Percentiles rank a stretch among this genome's conserved stretches.
phyloP scores from a whole-genome alignment of 2,329 filamentous ascomycete genomes.

The Ascosphaera acerosa region DNA sequence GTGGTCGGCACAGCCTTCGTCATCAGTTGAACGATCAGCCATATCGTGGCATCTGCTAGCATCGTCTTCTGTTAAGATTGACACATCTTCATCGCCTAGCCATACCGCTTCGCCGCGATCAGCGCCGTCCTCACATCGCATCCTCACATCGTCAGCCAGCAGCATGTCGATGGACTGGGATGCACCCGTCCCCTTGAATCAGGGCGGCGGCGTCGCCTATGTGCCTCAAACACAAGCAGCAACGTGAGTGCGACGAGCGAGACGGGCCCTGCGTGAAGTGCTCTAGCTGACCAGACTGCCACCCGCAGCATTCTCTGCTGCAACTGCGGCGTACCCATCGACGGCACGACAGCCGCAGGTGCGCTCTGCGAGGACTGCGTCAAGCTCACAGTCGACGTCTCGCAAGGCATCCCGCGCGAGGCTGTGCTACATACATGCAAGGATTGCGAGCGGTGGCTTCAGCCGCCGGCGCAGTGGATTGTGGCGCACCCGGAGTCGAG shows the following conservation, averaged over 20 bases:
- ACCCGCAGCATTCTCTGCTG: slow-evolving; percentile 64
- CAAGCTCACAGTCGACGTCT: slow-evolving; percentile 83
- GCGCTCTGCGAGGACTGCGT: slow-evolving; percentile 92
- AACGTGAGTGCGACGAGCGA: slow-evolving; percentile 22
- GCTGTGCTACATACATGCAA: slow-evolving; percentile 72
- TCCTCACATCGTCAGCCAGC: background rate
- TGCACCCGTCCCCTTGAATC: slow-evolving; percentile 24
- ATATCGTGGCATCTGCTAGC: too few relatives aligned
- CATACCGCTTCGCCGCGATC: too few relatives aligned
- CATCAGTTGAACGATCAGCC: too few relatives aligned
- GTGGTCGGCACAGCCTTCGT: too few relatives aligned
- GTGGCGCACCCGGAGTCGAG: slow-evolving; percentile 65
- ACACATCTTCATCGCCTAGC: too few relatives aligned
- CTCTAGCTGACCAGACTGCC: slow-evolving; percentile 2
- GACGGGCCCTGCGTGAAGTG: slow-evolving; percentile 3
- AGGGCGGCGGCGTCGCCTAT: slow-evolving; percentile 9
- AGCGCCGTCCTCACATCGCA: too few relatives aligned
- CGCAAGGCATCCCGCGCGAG: slow-evolving; percentile 72
- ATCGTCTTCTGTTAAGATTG: too few relatives aligned
- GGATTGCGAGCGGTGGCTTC: slow-evolving; percentile 85
- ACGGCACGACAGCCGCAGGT: slow-evolving; percentile 63
- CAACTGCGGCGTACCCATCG: slow-evolving; percentile 89
- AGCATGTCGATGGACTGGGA: slow-evolving; percentile 35
- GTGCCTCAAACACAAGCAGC: slow-evolving; percentile 21
- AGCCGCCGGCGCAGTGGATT: slow-evolving; percentile 69